Base-by-base conservation (phyloP, 2,329 filamentous ascomycete species). In the Gnomoniopsis smithogilvyi region DNA sequence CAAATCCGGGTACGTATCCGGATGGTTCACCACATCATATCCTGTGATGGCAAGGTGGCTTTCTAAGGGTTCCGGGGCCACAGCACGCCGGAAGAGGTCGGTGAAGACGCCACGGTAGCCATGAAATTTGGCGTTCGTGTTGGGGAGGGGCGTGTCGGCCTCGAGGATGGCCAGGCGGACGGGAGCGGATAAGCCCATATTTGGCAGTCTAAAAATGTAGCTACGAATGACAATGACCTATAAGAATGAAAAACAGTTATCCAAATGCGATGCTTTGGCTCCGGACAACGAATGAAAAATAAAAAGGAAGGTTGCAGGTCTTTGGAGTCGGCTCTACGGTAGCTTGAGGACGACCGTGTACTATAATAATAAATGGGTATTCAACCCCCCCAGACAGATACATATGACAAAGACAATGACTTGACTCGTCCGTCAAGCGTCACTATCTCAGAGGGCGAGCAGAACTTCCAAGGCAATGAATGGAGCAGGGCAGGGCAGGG, bases 141-240 rank as follows among this genome's bases (percentile, higher is more conserved):
- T 74, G 1, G 85, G 82, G 52, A 89, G 79, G 1, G 92, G 92
- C 1, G 84, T 90, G 74, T 96, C 94, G 78, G 90, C 89, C 79
- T 96, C 91, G 65, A 98, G 86, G 66, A 98, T 83, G 50, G 93
- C 92, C 73, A 97, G 88, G 58, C 90, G 88, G 65, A 94, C 76
- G 33, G 84, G 14, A 43, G n/a, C 15, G 38, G 26, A 30, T 30
- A 8, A 30, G 26, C 26, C 26, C 26, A 38, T 38, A 12, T 38
- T 17, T 3, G 11, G 36, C 36, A 30, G 36, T 38, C 36, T 38
- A 38, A 38, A 7, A 38, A 14, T 38, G 36, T 6, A 30, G n/a
- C n/a, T n/a, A n/a, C n/a, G n/a, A n/a, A n/a, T n/a, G n/a, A n/a
- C n/a, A n/a, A n/a, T n/a, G n/a, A n/a, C n/a, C n/a, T n/a, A n/a